Conservation (phyloP, 1,284 basidiomycete genomes). For the Rhodotorula glutinis region DNA sequence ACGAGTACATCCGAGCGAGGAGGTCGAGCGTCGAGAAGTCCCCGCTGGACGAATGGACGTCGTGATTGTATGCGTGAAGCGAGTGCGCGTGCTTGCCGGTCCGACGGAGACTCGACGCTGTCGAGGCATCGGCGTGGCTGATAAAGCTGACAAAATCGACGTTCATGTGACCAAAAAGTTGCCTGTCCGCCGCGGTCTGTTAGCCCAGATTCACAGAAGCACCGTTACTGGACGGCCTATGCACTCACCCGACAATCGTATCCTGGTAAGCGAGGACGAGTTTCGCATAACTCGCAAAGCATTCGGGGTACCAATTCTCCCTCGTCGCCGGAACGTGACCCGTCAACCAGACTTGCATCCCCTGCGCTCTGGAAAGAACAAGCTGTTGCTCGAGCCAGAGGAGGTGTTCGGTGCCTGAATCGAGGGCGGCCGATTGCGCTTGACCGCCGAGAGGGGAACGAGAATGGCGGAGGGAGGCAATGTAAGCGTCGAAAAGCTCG, state of each 20-base stretch:
- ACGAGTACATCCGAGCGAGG: conserved; percentile 21
- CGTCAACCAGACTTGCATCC: conserved; percentile 69
- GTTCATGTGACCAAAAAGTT: conserved; percentile 71
- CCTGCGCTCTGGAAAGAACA: conserved; percentile 63
- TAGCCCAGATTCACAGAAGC: background rate
- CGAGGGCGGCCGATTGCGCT: conserved; percentile 43
- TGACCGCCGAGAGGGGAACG: background rate
- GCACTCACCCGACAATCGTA: conserved; percentile 66
- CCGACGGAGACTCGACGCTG: conserved; percentile 10
- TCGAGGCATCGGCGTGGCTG: conserved; percentile 44
- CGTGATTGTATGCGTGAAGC: background rate
- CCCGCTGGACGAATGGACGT: background rate
- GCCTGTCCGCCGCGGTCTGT: conserved; percentile 43
- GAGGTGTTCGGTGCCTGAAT: conserved; percentile 78
- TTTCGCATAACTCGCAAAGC: conserved; percentile 69
- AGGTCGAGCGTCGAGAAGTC: conserved; percentile 18
- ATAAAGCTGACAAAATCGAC: conserved; percentile 54
- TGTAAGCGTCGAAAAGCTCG: background rate
- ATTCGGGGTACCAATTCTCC: conserved; percentile 57
- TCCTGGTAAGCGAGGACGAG: conserved; percentile 80
- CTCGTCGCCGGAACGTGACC: conserved; percentile 75
- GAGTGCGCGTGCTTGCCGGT: background rate
- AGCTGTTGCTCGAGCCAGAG: conserved; percentile 91
- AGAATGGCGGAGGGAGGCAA: background rate
- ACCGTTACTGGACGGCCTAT: too few relatives aligned